Evolutionary conservation across 768 basidiomycete genomes (phyloP).

Genomic region (Dioszegia aurantiaca): DNA sequence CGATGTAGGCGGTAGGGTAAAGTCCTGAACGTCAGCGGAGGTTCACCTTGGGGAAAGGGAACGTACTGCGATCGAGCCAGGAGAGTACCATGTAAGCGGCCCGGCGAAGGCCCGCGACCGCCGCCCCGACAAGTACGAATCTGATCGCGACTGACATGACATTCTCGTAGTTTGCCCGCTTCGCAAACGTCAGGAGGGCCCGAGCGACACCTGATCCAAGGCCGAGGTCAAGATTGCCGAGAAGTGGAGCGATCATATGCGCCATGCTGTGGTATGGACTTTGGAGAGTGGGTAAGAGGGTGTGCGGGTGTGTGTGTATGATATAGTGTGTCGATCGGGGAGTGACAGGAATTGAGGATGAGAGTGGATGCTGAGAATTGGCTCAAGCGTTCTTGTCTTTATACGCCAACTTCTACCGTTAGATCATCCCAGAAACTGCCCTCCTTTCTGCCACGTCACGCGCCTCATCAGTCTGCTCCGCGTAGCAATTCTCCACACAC

Average conservation of each 20-base stretch:
- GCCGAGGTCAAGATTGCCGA: not conserved
- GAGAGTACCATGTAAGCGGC: not conserved
- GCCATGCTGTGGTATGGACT: not conserved
- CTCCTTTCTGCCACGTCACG: not conserved
- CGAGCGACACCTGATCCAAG: conserved; percentile 1
- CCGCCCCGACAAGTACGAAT: conserved; percentile 18
- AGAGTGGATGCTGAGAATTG: too few relatives aligned
- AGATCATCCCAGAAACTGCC: too few relatives aligned
- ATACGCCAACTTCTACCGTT: too few relatives aligned
- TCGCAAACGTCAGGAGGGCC: conserved; percentile 1
- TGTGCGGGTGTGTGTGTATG: not conserved
- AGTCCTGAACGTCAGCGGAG: conserved; percentile 10
- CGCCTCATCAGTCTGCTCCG: too few relatives aligned
- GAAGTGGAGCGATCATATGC: not conserved
- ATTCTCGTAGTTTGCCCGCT: conserved; percentile 12
- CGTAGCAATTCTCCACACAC: too few relatives aligned
- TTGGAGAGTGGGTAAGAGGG: not conserved
- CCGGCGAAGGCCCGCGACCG: conserved; percentile 5
- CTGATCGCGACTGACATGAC: conserved; percentile 12
- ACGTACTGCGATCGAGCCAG: conserved; percentile 16
- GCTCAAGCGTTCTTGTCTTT: too few relatives aligned
- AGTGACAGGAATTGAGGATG: not conserved
- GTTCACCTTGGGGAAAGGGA: not conserved
- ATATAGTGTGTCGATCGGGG: not conserved
- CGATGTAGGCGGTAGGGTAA: conserved; percentile 37